Evolutionary conservation across 495 filamentous ascomycete genomes (phyloP), one percentile per base, ranked within the genome.

Genomic region (Aspergillus hancockii): DNA sequence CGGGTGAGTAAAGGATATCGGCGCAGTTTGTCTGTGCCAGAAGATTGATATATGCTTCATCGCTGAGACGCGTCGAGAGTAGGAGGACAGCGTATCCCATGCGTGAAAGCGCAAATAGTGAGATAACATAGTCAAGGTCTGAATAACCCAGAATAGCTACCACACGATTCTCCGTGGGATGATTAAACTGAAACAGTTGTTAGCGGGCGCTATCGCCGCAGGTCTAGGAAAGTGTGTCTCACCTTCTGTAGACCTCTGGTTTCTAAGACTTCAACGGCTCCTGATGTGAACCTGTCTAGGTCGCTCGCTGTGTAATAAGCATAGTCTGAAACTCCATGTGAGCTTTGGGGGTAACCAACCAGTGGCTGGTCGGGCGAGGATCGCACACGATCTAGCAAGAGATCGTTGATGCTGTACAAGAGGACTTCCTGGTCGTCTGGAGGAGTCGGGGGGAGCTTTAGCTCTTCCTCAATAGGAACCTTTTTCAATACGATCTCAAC

Each of bases 31-130:
- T 78, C 59, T 79, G 69, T 9, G 67, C 54, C 23, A 87, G 64
- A 7, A 87, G 67, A 28, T 79, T 75, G 16, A 71, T 63, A 61
- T 79, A 81, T 25, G 84, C 84, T 19, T 68, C 66, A 0, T 74
- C 72, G 30, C 79, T 75, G 28, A 87, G 70, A 14, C 85, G 79
- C 19, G 81, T 82, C 0, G 84, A 88, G 8, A 88, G 62, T 21
- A 83, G 75, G 13, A 88, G 69, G 22, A 79, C 71, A 7, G 80
- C 80, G 63, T 80, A 83, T 18, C 84, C 84, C 2, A 85, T 70
- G 5, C 84, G 78, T 32, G 76, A 76, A 14, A 87, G 65, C 2
- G 83, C 84, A 47, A 85, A 82, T 10, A 84, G 71, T 2, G 81
- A 75, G 36, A 85, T 47, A 8, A 82, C 63, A 54, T 81, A 85